Base-by-base conservation (phyloP, 108 stramenopile genomes). In the Epithemia pelagica region DNA sequence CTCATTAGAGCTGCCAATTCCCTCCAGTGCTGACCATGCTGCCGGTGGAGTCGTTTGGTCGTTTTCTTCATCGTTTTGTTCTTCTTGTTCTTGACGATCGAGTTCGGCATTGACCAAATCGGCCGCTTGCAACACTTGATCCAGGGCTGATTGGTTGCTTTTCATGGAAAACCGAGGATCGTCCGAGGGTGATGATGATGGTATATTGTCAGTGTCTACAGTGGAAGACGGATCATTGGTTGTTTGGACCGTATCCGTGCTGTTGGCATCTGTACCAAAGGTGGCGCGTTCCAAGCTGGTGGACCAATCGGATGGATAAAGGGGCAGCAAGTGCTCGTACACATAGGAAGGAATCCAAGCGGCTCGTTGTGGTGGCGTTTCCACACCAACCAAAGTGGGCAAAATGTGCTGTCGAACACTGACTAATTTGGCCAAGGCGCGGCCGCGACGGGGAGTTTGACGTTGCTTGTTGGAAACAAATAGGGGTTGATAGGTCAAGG, bases 401-500 rank as follows among this genome's bases (percentile, higher is more conserved):
- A 87, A 65, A 31, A 91, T 81, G 15, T 67, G 64, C 52, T 81
- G 72, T 29, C 87, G 79, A 52, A 84, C 85, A 7, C 69, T 71
- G 28, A 69, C 76, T 10, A 86, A 66, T 59, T 81, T 77, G 52
- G 69, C 73, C 37, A 77, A 71, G 59, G 59, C 70, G 2, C 74
- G 5, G 10, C 37, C 37, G 37, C 37, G 37, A 5, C 10, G 37
- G 15, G 15, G 15, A 15, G 37, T 15, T 10, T 46, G 5, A 10
- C 37, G 37, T 46, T 46, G 5, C 37, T 74, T 72, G 32, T 87
- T 86, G 53, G 77, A 70, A 30, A 66, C 59, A 67, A 85, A 92
- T 25, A 92, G 64, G 28, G 87, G 70, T 75, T 88, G 81, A 62
- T 92, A 92, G 55, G 10, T 46, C 37, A 79, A 90, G 66, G 70